Conservation (phyloP, 2,329 filamentous ascomycete species). For the Hymenoscyphus linearis region DNA sequence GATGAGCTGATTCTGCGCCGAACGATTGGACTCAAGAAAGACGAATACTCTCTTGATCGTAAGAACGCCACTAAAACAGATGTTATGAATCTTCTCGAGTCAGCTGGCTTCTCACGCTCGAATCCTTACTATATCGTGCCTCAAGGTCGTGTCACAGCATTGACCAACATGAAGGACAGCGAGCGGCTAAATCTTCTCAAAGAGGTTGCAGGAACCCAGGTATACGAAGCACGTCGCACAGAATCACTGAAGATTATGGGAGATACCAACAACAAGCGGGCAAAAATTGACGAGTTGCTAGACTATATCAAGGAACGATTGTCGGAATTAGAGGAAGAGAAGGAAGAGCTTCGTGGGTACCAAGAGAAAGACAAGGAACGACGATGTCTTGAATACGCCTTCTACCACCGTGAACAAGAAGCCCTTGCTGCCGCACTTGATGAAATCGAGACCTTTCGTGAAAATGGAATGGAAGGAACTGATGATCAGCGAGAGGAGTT, state of each 20-base stretch:
- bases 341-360: conserved; percentile 88
- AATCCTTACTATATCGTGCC: conserved; percentile 99
- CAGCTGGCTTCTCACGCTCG: conserved; percentile 90
- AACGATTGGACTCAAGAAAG: conserved; percentile 95
- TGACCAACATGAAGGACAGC: conserved; percentile 98
- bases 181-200: conserved; percentile 87
- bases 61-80: conserved; percentile 94
- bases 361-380: conserved; percentile 93
- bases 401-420: conserved; percentile 83
- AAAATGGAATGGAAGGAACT: conserved; percentile 77
- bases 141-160: conserved; percentile 87
- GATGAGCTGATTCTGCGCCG: conserved; percentile 86
- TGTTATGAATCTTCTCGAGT: conserved; percentile 92
- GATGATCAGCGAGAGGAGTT: conserved; percentile 76
- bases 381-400: conserved; percentile 88
- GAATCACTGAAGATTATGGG: conserved; percentile 96
- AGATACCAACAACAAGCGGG: conserved; percentile 89
- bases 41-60: conserved; percentile 95
- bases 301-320: conserved; percentile 89
- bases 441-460: conserved; percentile 73
- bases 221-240: conserved; percentile 86
- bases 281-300: conserved; percentile 89
- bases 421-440: conserved; percentile 73
- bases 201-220: conserved; percentile 96
- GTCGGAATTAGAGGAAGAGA: conserved; percentile 88